A percentile compares a stretch with the other conserved stretches of the same genome.
Evolutionary conservation across 108 stramenopile genomes (phyloP).

Genomic region (Cyclostephanos invisitatus): DNA sequence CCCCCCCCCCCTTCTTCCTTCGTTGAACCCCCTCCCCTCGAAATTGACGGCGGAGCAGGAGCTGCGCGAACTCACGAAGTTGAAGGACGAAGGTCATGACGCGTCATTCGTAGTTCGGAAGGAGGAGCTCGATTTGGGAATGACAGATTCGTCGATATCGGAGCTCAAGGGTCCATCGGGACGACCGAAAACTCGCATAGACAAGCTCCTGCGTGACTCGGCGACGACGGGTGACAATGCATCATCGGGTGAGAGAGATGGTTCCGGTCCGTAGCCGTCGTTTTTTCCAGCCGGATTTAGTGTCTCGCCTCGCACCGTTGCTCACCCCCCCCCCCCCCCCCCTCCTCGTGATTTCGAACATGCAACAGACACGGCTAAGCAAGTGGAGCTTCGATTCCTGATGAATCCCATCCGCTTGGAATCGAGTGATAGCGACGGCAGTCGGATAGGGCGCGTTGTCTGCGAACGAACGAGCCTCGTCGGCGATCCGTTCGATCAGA

Average conservation of each 20-base stretch:
- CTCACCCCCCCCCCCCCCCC: neutral
- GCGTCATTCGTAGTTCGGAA: constrained; percentile 59
- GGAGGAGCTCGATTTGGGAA: constrained; percentile 85
- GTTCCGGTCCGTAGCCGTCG: neutral
- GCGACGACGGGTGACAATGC: constrained; percentile 29
- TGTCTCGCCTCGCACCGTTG: neutral
- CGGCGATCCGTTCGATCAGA: constrained; percentile 75
- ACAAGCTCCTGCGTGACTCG: constrained; percentile 60
- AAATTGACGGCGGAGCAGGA: constrained; percentile 56
- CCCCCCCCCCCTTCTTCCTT: too few relatives aligned
- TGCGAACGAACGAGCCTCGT: constrained; percentile 82
- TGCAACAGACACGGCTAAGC: constrained; percentile 23
- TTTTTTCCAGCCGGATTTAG: neutral
- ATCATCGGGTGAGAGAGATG: constrained; percentile 10
- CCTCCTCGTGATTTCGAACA: too few relatives aligned
- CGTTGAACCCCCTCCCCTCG: too few relatives aligned
- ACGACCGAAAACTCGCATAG: constrained; percentile 71
- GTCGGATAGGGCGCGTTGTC: constrained; percentile 57
- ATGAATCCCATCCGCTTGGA: constrained; percentile 74
- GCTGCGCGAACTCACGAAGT: constrained; percentile 89
- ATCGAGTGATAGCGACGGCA: constrained; percentile 30
- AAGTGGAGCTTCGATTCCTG: constrained; percentile 89
- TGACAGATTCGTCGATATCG: constrained; percentile 66
- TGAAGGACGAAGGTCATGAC: constrained; percentile 61
- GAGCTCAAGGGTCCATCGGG: constrained; percentile 59